Evolutionary conservation across 176 grass and related monocot genomes (phyloP).

Genomic region (Hsuehochloa calcarea): DNA sequence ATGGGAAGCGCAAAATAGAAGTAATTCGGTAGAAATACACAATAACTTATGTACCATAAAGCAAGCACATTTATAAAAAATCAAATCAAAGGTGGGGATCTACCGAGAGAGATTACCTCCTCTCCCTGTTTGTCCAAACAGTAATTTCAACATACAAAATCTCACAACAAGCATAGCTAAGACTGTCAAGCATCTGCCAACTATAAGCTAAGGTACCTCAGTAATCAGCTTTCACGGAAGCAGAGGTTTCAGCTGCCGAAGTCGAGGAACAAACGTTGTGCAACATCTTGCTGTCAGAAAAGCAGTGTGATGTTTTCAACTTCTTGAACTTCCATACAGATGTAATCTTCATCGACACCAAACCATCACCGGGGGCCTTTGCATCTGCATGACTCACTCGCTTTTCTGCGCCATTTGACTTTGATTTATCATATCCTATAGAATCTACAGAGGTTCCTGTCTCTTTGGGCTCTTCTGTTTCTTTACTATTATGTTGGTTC

Average conservation of each 20-base stretch:
- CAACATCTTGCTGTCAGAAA: slow-evolving; percentile 71
- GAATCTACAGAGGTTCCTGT: slow-evolving; percentile 36
- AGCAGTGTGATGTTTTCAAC: slow-evolving; percentile 63
- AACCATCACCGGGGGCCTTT: slow-evolving; percentile 32
- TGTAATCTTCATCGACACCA: slow-evolving; percentile 42
- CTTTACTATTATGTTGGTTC: slow-evolving; percentile 40
- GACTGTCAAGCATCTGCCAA: slow-evolving; percentile 31
- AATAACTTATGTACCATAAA: slow-evolving; percentile 45
- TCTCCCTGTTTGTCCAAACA: slow-evolving; percentile 38
- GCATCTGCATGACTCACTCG: slow-evolving; percentile 2
- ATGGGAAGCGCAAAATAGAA: slow-evolving; percentile 18
- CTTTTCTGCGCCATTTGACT: slow-evolving; percentile 29
- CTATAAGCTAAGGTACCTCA: slow-evolving; percentile 43
- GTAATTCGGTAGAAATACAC: slow-evolving; percentile 36
- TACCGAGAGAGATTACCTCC: slow-evolving; percentile 34
- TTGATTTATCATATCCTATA: slow-evolving; percentile 17
- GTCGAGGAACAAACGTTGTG: slow-evolving; percentile 45
- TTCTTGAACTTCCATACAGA: slow-evolving; percentile 88
- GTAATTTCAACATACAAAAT: slow-evolving; percentile 60
- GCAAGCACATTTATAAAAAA: slow-evolving; percentile 49
- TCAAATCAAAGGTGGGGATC: slow-evolving; percentile 44
- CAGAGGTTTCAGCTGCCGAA: slow-evolving; percentile 44
- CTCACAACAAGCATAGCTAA: slow-evolving; percentile 54
- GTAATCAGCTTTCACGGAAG: slow-evolving; percentile 63
- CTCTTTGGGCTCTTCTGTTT: slow-evolving; percentile 41